Conservation (phyloP, 1,139 yeast genomes). For the Blastobotrys persicus region DNA sequence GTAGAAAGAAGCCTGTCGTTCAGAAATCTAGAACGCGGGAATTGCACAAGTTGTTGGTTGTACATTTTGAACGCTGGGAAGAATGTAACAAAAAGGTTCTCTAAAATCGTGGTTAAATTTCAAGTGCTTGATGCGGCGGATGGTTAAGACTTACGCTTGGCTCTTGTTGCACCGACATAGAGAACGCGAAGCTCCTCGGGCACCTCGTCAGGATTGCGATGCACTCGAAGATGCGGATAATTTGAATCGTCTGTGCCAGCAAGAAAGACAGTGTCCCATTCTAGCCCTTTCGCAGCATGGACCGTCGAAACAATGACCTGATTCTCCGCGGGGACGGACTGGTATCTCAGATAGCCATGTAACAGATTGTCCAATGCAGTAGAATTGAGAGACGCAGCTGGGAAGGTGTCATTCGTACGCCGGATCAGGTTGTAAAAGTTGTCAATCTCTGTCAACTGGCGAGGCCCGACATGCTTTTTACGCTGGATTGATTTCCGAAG, state of each 20-base stretch:
- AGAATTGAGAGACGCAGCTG: neutral
- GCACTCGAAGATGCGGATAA: conserved; percentile 43
- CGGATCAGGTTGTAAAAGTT: conserved; percentile 8
- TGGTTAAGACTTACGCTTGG: conserved; percentile 36
- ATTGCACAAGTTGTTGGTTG: conserved; percentile 3
- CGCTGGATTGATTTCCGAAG: neutral
- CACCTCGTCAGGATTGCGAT: conserved; percentile 23
- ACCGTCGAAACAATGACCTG: conserved; percentile 58
- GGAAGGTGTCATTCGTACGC: neutral
- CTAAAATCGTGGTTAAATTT: neutral
- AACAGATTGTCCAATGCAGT: conserved; percentile 16
- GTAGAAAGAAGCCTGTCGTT: neutral
- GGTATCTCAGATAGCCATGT: conserved; percentile 14
- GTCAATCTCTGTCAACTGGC: conserved; percentile 1
- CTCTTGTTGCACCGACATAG: conserved; percentile 81
- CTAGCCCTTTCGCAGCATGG: conserved; percentile 88
- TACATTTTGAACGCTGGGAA: neutral
- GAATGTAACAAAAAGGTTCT: conserved; percentile 1
- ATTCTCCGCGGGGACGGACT: conserved; percentile 14
- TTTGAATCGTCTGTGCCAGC: conserved; percentile 65
- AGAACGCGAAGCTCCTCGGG: conserved; percentile 78
- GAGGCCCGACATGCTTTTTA: neutral
- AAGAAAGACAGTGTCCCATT: conserved; percentile 84
- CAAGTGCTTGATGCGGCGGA: too few species aligned
- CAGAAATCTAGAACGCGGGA: neutral